Evolutionary conservation across 2,329 filamentous ascomycete genomes (phyloP).

Genomic region (Orbilia oligospora): DNA sequence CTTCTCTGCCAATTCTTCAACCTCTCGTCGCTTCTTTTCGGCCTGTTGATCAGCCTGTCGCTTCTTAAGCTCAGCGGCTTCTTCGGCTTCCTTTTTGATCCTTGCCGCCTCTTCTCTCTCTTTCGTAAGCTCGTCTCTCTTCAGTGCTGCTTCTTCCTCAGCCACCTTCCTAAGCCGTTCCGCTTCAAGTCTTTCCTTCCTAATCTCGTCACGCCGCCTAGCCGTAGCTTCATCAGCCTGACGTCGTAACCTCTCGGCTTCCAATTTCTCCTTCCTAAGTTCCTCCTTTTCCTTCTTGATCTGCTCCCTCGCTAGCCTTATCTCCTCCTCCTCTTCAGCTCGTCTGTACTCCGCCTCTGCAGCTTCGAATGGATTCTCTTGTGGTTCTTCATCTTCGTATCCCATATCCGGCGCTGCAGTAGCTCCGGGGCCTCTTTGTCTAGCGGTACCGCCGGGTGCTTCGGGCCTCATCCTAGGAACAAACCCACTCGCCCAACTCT

Average conservation of each 20-base stretch:
- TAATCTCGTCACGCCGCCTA: slow-evolving; percentile 46
- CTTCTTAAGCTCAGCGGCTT: slow-evolving; percentile 83
- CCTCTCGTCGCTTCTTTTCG: slow-evolving; percentile 87
- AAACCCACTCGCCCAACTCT: slow-evolving; percentile 46
- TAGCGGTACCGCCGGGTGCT: slow-evolving; percentile 21
- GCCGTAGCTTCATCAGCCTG: slow-evolving; percentile 42
- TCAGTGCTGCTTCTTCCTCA: slow-evolving; percentile 39
- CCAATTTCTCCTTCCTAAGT: slow-evolving; percentile 44
- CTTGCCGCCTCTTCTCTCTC: slow-evolving; percentile 41
- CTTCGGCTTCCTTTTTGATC: slow-evolving; percentile 84
- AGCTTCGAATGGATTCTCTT: slow-evolving; percentile 43
- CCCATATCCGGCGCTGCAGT: slow-evolving; percentile 4
- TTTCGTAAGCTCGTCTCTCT: slow-evolving; percentile 17
- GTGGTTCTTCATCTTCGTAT: slow-evolving; percentile 31
- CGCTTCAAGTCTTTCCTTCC: slow-evolving; percentile 39
- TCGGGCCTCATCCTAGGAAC: slow-evolving; percentile 22
- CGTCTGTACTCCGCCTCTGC: slow-evolving; percentile 56
- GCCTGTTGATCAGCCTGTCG: slow-evolving; percentile 87
- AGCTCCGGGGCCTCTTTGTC: slow-evolving; percentile 33
- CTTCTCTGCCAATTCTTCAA: slow-evolving; percentile 82
- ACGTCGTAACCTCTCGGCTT: slow-evolving; percentile 48
- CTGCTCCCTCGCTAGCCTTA: slow-evolving; percentile 46
- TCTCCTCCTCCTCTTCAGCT: slow-evolving; percentile 52
- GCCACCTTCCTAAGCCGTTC: slow-evolving; percentile 41
- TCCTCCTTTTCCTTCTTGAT: slow-evolving; percentile 49